A percentile compares a stretch with the other conserved stretches of the same genome.
Conservation (phyloP, 2,329 filamentous ascomycete genomes). For the Epichloe sp. region DNA sequence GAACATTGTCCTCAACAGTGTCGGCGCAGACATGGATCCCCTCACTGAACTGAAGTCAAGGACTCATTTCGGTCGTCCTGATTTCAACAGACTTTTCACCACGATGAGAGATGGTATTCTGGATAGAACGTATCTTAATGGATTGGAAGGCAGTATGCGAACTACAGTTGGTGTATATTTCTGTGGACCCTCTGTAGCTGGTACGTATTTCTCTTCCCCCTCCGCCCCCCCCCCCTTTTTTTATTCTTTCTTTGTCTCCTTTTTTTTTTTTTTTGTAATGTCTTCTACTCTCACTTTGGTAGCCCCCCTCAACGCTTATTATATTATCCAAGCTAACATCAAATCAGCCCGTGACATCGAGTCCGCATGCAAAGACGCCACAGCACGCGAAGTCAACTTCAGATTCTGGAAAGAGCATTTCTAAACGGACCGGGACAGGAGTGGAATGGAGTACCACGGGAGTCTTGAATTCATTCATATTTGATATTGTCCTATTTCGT, state of each 20-base stretch:
- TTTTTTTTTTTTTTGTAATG: background rate
- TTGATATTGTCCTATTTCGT: background rate
- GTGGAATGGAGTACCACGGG: background rate
- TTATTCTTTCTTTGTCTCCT: rapidly evolving
- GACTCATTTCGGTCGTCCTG: slow-evolving; percentile 89
- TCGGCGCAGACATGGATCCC: slow-evolving; percentile 77
- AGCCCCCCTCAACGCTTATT: background rate
- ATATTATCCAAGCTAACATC: background rate
- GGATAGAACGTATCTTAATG: slow-evolving; percentile 72
- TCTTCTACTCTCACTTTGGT: too few relatives aligned
- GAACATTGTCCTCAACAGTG: slow-evolving; percentile 94
- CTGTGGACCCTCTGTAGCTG: slow-evolving; percentile 70
- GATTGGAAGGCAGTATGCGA: slow-evolving; percentile 60
- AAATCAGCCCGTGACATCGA: slow-evolving; percentile 66
- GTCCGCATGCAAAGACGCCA: slow-evolving; percentile 61
- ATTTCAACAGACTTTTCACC: slow-evolving; percentile 68
- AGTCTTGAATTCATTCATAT: background rate
- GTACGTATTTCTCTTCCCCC: slow-evolving; percentile 19
- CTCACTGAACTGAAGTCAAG: slow-evolving; percentile 80
- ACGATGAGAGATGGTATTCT: slow-evolving; percentile 82
- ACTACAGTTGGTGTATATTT: slow-evolving; percentile 96
- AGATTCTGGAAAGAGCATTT: slow-evolving; percentile 99
- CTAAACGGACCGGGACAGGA: slow-evolving; percentile 20
- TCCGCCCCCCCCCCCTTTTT: too few relatives aligned
- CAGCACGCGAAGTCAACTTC: slow-evolving; percentile 71